These are phyloP conservation scores for Nothophoma quercina DNA, from an alignment of 2,329 filamentous ascomycete species.

Conservation along the genomic window DNA sequence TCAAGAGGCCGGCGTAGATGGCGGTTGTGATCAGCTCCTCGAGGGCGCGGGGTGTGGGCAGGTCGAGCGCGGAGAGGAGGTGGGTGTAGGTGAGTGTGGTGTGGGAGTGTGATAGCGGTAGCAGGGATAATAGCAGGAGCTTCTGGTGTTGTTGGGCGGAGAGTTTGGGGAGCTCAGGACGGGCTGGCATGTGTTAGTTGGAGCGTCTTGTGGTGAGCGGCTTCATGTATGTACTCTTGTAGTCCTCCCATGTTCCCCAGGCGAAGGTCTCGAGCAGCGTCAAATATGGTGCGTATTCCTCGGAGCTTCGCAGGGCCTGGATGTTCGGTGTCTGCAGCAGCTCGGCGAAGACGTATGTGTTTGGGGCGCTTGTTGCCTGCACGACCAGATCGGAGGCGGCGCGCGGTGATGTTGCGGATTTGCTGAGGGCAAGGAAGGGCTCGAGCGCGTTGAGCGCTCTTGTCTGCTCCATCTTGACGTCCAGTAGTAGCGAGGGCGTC, in stretches of 20 bases:
- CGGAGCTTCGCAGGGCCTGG: slow-evolving; percentile 70
- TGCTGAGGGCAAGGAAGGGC: slow-evolving; percentile 90
- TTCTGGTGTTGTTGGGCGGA: slow-evolving; percentile 78
- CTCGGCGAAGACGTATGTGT: slow-evolving; percentile 93
- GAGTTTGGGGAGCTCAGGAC: slow-evolving; percentile 72
- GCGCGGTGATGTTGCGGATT: slow-evolving; percentile 82
- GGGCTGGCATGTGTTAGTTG: slow-evolving; percentile 23
- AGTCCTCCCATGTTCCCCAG: slow-evolving; percentile 86
- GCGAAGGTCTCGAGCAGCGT: slow-evolving; percentile 86
- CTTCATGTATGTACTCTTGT: slow-evolving; percentile 69
- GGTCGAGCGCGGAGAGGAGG: slow-evolving; percentile 71
- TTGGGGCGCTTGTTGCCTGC: slow-evolving; percentile 86
- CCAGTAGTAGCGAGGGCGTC: not conserved
- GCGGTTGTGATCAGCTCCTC: slow-evolving; percentile 87
- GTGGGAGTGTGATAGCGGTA: slow-evolving; percentile 77
- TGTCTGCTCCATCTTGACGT: slow-evolving; percentile 72
- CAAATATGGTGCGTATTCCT: slow-evolving; percentile 70
- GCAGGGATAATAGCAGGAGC: slow-evolving; percentile 87
- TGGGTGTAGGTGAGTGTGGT: slow-evolving; percentile 72
- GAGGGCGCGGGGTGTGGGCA: slow-evolving; percentile 72
- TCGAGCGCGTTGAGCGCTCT: slow-evolving; percentile 68
- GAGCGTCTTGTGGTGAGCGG: not conserved
- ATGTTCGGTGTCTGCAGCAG: slow-evolving; percentile 84
- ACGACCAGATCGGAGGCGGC: slow-evolving; percentile 85
- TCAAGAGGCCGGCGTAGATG: slow-evolving; percentile 84